These are phyloP conservation scores for Somion occarium DNA, from an alignment of 1,284 basidiomycete genomes.

Conservation along the genomic window DNA sequence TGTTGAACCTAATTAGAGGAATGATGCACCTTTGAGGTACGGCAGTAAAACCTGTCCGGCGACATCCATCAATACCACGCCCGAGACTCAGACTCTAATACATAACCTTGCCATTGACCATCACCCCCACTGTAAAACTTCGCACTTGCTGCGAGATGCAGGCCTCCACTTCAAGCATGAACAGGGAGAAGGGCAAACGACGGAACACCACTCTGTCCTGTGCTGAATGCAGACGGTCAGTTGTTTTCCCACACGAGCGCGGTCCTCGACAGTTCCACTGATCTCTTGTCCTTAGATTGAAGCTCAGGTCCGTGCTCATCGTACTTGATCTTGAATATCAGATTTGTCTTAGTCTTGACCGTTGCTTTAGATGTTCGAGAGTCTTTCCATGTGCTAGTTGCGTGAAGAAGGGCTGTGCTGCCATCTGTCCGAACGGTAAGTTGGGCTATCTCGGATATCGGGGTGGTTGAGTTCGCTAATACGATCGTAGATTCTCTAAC, in stretches of 20 bases:
- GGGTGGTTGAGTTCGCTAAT: too few relatives aligned
- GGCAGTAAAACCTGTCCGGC: neutral
- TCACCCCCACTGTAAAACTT: neutral
- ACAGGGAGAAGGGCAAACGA: constrained; percentile 35
- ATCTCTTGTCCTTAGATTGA: constrained; percentile 37
- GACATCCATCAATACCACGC: neutral
- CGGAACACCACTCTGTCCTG: constrained; percentile 52
- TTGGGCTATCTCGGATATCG: constrained; percentile 11
- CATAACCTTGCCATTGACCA: neutral
- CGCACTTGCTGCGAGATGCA: constrained; percentile 11
- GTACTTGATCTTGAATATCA: constrained; percentile 2
- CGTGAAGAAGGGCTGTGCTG: constrained; percentile 56
- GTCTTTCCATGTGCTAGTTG: constrained; percentile 64
- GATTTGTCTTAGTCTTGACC: constrained; percentile 5
- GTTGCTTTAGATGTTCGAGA: constrained; percentile 53
- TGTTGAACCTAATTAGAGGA: neutral
- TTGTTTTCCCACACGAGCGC: constrained; percentile 9
- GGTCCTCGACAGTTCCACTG: constrained; percentile 2
- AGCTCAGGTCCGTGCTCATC: constrained; percentile 48
- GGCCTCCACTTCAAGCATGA: constrained; percentile 17
- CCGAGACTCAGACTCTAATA: neutral
- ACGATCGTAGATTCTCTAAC: constrained; percentile 68
- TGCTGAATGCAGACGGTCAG: constrained; percentile 57
- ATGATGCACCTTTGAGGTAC: neutral
- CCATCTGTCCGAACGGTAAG: constrained; percentile 43